These are phyloP conservation scores for Cantharellus anzutake DNA, from an alignment of 768 basidiomycete species.

Conservation along the genomic window DNA sequence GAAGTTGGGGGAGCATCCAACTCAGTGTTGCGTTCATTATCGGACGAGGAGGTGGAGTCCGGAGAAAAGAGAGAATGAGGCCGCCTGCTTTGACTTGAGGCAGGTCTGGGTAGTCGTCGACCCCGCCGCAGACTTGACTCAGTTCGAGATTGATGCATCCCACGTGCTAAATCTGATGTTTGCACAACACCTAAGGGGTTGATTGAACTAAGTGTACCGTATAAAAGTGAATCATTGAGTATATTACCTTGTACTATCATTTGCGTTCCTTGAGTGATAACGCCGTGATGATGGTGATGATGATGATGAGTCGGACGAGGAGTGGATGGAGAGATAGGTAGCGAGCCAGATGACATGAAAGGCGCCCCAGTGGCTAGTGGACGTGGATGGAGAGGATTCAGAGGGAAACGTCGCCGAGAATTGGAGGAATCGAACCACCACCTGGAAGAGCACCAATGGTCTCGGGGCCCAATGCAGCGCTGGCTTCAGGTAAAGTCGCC, in stretches of 20 bases:
- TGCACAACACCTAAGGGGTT: neutral
- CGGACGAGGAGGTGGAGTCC: neutral
- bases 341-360: neutral
- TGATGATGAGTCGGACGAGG: neutral
- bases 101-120: neutral
- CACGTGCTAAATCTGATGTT: neutral
- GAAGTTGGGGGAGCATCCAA: neutral
- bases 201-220: neutral
- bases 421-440: neutral
- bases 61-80: neutral
- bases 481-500: neutral
- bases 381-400: neutral
- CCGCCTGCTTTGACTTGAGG: neutral
- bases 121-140: neutral
- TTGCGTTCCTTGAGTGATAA: slow-evolving; percentile 6
- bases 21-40: neutral
- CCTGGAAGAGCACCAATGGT: neutral
- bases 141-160: neutral
- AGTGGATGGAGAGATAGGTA: neutral
- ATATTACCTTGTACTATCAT: slow-evolving; percentile 10
- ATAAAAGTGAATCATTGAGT: neutral
- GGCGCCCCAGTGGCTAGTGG: neutral
- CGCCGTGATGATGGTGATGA: neutral
- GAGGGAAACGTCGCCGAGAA: neutral
- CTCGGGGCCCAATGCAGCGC: neutral